Evolutionary conservation across 2,329 filamentous ascomycete species (phyloP), one percentile per base, ranked within the genome.

Genomic region (Fusarium gaditjirri): DNA sequence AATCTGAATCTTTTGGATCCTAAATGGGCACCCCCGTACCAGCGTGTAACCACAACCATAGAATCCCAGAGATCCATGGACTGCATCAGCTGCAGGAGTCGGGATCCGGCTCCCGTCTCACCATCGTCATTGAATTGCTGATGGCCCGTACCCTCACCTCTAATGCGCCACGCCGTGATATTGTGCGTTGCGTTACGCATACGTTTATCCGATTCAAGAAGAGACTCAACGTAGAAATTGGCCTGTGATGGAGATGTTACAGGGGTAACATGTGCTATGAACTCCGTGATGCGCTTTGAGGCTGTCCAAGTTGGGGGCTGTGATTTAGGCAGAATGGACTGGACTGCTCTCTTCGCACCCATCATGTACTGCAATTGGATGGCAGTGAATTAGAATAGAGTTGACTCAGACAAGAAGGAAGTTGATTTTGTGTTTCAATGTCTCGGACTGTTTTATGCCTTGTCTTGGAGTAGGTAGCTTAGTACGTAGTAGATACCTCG

Each of bases 51-150:
- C 5, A 99, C 92, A 0, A 99, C 94, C 84, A 98, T 91, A 14
- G 92, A 92, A 81, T 97, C 90, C 94, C 94, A 98, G 9, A 97
- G 87, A 78, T 95, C 93, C 93, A 98, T 98, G 67, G 97, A 83
- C 84, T 98, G 94, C 91, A 99, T 92, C 39, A 99, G 84, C 83
- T 97, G 94, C 65, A 98, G 83, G 77, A 98, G 82, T 47, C 96
- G 87, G 0, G 92, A 91, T 1, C 96, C 96, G 1, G 96, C 96
- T 10, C 95, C 96, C 39, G 93, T 93, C 86, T 99, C 96, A 16
- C 96, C 96, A 81, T 98, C 96, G 78, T 99, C 96, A 78, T 99
- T 93, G 79, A 92, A 98, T 82, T 99, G 96, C 81, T 98, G 94
- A 75, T 91, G 94, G 27, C 84, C 83, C 56, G 86, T 65, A 83